phyloP scores from a whole-genome alignment of 306 rosid genomes.

The Ceratonia siliqua region DNA sequence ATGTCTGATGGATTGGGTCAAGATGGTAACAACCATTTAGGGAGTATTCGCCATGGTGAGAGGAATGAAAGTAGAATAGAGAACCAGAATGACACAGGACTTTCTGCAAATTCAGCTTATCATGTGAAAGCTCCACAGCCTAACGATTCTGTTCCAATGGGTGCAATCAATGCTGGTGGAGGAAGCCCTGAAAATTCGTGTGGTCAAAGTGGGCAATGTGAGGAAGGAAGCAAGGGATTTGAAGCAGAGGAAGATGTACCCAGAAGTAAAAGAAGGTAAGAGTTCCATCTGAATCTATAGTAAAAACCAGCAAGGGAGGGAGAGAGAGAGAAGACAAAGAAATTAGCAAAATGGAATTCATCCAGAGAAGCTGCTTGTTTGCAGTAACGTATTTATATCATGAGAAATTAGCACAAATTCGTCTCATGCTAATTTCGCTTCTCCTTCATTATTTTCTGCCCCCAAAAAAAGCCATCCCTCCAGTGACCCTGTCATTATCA shows the following conservation, averaged over 20 bases:
- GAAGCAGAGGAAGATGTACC: constrained; percentile 61
- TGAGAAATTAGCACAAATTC: background rate
- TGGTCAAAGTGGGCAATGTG: constrained; percentile 70
- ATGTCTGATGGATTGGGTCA: constrained; percentile 52
- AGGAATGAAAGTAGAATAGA: constrained; percentile 60
- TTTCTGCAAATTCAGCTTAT: constrained; percentile 35
- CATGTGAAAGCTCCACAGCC: constrained; percentile 42
- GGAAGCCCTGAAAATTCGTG: constrained; percentile 61
- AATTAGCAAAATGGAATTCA: background rate
- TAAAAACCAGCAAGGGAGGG: background rate
- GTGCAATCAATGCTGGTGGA: constrained; percentile 38
- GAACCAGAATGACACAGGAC: constrained; percentile 48
- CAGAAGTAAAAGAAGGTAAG: constrained; percentile 71
- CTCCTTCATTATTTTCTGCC: background rate
- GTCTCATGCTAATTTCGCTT: constrained; percentile 2
- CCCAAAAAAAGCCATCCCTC: background rate
- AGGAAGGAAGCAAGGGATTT: constrained; percentile 64
- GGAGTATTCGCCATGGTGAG: constrained; percentile 50
- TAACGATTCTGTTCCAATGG: constrained; percentile 39
- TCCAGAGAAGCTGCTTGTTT: background rate
- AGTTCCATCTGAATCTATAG: background rate
- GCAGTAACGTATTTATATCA: background rate
- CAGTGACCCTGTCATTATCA: background rate
- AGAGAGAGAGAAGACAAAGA: background rate
- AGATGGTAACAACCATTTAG: constrained; percentile 41